These are phyloP conservation scores for Papiliotrema flavescens DNA, from an alignment of 1,284 basidiomycete genomes.

Conservation along the genomic window DNA sequence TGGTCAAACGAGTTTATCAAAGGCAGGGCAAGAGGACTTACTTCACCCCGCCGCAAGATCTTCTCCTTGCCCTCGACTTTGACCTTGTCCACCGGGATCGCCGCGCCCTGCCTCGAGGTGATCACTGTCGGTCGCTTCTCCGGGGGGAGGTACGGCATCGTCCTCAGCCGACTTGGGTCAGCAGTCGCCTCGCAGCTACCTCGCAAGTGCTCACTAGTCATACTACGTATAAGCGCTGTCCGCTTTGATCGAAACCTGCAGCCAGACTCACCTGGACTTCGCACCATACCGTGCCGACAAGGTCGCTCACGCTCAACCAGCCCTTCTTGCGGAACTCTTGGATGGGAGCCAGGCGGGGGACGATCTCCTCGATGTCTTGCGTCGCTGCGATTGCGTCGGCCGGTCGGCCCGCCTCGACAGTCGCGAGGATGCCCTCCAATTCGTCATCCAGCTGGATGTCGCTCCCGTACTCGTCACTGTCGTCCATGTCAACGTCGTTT, in stretches of 20 bases:
- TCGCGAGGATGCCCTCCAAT: conserved; percentile 23
- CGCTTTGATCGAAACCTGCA: not conserved
- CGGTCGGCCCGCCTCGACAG: no score
- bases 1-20: no score
- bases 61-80: conserved; percentile 62
- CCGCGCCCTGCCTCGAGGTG: conserved; percentile 60
- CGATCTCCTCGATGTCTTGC: conserved; percentile 15
- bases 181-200: not conserved
- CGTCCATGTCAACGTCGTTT: not conserved
- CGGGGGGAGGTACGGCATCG: conserved; percentile 56
- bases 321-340: conserved; percentile 36
- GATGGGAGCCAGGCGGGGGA: conserved; percentile 22
- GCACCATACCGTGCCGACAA: conserved; percentile 55
- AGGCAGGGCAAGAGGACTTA: conserved; percentile 50
- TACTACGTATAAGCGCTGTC: conserved; percentile 21
- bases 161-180: conserved; percentile 35
- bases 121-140: conserved; percentile 61
- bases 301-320: conserved; percentile 52
- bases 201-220: conserved; percentile 46
- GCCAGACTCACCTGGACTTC: conserved; percentile 52
- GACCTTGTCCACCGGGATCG: conserved; percentile 59
- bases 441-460: conserved; percentile 30
- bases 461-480: conserved; percentile 19
- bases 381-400: conserved; percentile 1
- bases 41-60: conserved; percentile 60